Percentiles rank a stretch among this genome's conserved stretches.
Conservation (phyloP, 352 stramenopile species). For the Thalassiosira mediterranea region DNA sequence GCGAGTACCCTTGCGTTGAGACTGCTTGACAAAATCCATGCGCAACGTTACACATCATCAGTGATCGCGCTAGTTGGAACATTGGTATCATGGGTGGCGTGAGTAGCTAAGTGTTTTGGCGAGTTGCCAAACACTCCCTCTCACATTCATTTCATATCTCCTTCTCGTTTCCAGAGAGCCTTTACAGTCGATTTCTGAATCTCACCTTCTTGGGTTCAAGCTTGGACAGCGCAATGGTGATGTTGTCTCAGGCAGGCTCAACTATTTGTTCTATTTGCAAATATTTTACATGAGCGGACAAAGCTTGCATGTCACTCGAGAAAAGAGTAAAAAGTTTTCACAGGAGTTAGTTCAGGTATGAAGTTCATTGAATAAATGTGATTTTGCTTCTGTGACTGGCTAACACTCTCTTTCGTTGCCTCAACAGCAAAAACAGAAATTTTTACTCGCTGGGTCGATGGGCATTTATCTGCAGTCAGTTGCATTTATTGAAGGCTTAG, state of each 20-base stretch:
- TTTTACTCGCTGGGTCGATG: not conserved
- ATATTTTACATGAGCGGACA: constrained; percentile 11
- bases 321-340: constrained; percentile 11
- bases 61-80: not conserved
- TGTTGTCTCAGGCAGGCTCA: constrained; percentile 5
- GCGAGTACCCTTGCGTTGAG: constrained; percentile 8
- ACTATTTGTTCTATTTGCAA: constrained; percentile 16
- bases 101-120: constrained; percentile 2
- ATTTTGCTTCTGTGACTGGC: no score
- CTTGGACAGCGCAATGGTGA: constrained; percentile 21
- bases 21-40: not conserved
- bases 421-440: constrained; percentile 5
- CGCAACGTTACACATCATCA: constrained; percentile 1
- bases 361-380: no score
- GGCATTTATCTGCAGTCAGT: not conserved
- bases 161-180: constrained; percentile 18
- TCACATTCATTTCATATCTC: not conserved
- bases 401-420: no score
- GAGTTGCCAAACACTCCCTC: not conserved
- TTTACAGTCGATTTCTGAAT: constrained; percentile 32
- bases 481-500: constrained; percentile 8
- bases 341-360: not conserved
- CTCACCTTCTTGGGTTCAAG: constrained; percentile 23
- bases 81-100: constrained; percentile 20
- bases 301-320: constrained; percentile 2